Base-by-base conservation (phyloP, 192 early-diverging fungal species). In the Coemansia sp. region DNA sequence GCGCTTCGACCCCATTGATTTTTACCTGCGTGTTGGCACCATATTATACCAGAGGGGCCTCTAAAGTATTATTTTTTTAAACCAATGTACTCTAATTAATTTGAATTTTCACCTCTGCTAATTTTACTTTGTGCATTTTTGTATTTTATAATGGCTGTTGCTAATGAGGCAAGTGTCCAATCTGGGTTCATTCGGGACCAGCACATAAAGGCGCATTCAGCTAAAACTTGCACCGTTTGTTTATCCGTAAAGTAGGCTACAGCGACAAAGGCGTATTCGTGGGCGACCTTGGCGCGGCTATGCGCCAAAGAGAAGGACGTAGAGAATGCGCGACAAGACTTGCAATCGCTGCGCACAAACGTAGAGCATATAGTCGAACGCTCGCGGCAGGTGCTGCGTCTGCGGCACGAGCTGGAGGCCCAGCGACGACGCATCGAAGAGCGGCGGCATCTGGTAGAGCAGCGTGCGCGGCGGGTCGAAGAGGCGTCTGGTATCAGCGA, bases 11-110 rank as follows among this genome's bases (percentile, higher is more conserved):
- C 81, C 86, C 0, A 75, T 88, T 23, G 87, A 88, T 7, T 85
- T 92, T 61, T 92, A 92, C 64, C 62, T 89, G 63, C 68, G 68
- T n/a, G 57, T 89, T n/a, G 84, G 83, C 31, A 89, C 84, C 9
- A 70, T 83, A 23, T 65, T 92, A 25, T 84, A 83, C 29, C 79
- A 85, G 29, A 80, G 88, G 31, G 91, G 89, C 7, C 85, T 73
- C 62, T 55, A 55, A 29, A 54, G 2, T 54, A 3, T 53, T 25
- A 19, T 53, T 31, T 31, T 25, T 27, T 14, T 49, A n/a, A n/a
- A n/a, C n/a, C n/a, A n/a, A 43, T 49, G 47, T 49, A 49, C 23
- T 49, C 27, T 49, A 27, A 25, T 49, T 27, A 49, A 47, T 48
- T 23, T 19, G 2, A 40, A 40, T 23, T 48, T 33, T n/a, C 22